Evolutionary conservation across 257 asterid genomes (phyloP).

Genomic region (Perilla frutescens): DNA sequence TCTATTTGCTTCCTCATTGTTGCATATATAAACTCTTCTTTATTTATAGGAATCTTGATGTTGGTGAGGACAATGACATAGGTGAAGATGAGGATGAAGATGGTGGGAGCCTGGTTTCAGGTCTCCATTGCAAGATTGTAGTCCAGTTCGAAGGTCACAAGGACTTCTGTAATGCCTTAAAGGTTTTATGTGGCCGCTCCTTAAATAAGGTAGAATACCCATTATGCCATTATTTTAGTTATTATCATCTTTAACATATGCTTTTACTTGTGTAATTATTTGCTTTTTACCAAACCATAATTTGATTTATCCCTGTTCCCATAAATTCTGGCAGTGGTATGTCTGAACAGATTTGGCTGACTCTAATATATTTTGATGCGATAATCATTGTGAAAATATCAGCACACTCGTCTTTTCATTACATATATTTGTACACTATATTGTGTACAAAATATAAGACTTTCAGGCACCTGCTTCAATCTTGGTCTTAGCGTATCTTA

Average conservation of each 20-base stretch:
- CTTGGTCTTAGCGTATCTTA: neutral
- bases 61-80: conserved; percentile 80
- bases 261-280: conserved; percentile 5
- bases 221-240: conserved; percentile 7
- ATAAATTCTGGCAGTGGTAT: neutral
- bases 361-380: neutral
- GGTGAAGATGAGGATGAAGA: conserved; percentile 69
- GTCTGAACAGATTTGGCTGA: neutral
- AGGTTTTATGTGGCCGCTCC: conserved; percentile 82
- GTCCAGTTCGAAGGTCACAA: conserved; percentile 77
- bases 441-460: neutral
- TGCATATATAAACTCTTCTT: conserved; percentile 34
- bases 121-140: conserved; percentile 88
- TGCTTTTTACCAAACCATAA: conserved; percentile 1
- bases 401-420: neutral
- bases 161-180: conserved; percentile 77
- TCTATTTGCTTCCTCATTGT: conserved; percentile 12
- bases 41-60: conserved; percentile 78
- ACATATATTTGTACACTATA: neutral
- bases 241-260: conserved; percentile 1
- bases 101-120: conserved; percentile 65
- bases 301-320: neutral
- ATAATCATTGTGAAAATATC: neutral
- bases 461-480: neutral
- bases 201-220: conserved; percentile 65